phyloP scores from a whole-genome alignment of 306 rosid species.

The Trifolium fragiferum region DNA sequence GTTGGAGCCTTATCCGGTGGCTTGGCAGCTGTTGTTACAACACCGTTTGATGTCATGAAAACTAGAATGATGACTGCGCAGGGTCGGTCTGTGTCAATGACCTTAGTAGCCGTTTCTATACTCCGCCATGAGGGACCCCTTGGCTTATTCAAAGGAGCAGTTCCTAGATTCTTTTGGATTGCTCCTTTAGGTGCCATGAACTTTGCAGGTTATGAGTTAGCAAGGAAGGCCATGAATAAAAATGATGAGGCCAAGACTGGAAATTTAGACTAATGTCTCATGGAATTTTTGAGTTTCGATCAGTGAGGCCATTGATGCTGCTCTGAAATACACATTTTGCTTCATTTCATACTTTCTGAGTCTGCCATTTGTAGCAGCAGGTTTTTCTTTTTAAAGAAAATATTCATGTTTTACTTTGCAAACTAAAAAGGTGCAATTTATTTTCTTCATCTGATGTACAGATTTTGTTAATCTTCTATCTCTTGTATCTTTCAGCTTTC shows the following conservation, averaged over 20 bases:
- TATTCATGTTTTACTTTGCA: constrained; percentile 40
- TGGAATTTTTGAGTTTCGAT: constrained; percentile 51
- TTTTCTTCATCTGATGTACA: constrained; percentile 49
- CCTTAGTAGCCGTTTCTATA: constrained; percentile 71
- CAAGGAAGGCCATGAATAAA: constrained; percentile 93
- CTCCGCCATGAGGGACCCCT: constrained; percentile 88
- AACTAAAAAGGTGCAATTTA: constrained; percentile 43
- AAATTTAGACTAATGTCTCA: constrained; percentile 51
- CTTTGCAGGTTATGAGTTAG: constrained; percentile 96
- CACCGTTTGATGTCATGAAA: constrained; percentile 99
- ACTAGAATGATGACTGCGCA: constrained; percentile 98
- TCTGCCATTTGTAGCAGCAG: constrained; percentile 56
- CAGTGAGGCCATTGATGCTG: constrained; percentile 54
- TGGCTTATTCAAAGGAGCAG: constrained; percentile 92
- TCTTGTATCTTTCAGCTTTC: constrained; percentile 22
- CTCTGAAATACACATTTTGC: constrained; percentile 39
- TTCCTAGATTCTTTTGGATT: constrained; percentile 98
- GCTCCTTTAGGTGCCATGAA: constrained; percentile 99
- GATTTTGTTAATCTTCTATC: constrained; percentile 31
- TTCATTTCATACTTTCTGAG: constrained; percentile 46
- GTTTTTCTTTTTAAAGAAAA: constrained; percentile 18
- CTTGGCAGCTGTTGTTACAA: constrained; percentile 89
- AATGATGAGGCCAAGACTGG: constrained; percentile 62
- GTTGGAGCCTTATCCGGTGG: constrained; percentile 99
- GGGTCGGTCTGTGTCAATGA: constrained; percentile 85